Percentiles rank a stretch among this genome's conserved stretches.
These are phyloP conservation scores for Epichloe sibirici DNA, from an alignment of 2,329 filamentous ascomycete genomes.

Conservation along the genomic window DNA sequence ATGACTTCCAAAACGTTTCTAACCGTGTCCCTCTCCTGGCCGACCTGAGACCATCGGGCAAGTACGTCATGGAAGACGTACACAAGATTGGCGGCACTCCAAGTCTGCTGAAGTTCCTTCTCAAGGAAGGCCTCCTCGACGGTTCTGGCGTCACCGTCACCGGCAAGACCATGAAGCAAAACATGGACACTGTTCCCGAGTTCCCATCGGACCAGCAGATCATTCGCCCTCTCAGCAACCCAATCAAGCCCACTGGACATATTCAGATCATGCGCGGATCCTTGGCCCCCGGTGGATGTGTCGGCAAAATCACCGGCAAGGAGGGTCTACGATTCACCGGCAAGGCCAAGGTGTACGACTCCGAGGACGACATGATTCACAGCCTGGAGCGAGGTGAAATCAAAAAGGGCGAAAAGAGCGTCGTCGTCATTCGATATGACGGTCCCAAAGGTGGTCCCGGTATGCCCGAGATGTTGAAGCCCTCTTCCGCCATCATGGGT, in stretches of 20 bases:
- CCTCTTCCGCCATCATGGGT: constrained; percentile 86
- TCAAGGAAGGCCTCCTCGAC: constrained; percentile 71
- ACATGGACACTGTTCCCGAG: constrained; percentile 62
- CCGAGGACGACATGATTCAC: constrained; percentile 67
- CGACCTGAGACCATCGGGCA: constrained; percentile 74
- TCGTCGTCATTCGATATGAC: constrained; percentile 85
- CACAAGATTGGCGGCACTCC: constrained; percentile 83
- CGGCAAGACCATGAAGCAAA: constrained; percentile 79
- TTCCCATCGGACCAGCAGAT: constrained; percentile 69
- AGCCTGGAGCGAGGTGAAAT: constrained; percentile 68
- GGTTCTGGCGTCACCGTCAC: constrained; percentile 75
- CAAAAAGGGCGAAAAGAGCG: constrained; percentile 76
- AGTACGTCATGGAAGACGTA: constrained; percentile 74
- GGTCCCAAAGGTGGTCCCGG: constrained; percentile 87
- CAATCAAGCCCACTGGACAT: constrained; percentile 79
- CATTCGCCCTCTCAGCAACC: constrained; percentile 68
- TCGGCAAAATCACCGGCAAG: constrained; percentile 91
- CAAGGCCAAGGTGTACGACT: constrained; percentile 71
- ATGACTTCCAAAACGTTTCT: constrained; percentile 75
- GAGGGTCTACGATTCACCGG: constrained; percentile 77
- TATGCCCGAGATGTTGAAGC: constrained; percentile 92
- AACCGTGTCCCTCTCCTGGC: constrained; percentile 70
- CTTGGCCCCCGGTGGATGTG: constrained; percentile 73
- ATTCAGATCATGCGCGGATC: constrained; percentile 81
- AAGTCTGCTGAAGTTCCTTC: constrained; percentile 74